These are phyloP conservation scores for Eimeria zaria DNA, from an alignment of 169 alveolate species.

Conservation along the genomic window DNA sequence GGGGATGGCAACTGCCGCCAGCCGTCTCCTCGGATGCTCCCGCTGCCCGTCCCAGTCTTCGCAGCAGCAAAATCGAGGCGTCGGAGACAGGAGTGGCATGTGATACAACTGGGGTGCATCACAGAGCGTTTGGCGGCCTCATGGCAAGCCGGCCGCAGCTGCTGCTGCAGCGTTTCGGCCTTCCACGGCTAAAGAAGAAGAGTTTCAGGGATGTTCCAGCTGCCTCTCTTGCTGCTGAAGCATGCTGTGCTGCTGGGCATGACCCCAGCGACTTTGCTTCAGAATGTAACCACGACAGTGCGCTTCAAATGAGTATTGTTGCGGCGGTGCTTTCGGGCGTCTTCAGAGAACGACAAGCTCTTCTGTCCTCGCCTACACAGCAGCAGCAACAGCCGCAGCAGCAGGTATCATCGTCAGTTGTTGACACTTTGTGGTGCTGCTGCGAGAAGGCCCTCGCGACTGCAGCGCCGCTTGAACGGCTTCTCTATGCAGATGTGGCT, in stretches of 20 bases:
- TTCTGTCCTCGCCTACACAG: not conserved
- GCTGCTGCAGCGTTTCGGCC: constrained; percentile 64
- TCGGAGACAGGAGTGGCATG: not conserved
- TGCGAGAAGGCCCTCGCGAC: constrained; percentile 65
- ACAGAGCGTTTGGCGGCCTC: not conserved
- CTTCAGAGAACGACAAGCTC: not conserved
- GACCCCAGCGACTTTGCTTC: not conserved
- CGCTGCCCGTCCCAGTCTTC: not conserved
- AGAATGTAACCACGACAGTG: not conserved
- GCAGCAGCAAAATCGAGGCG: not conserved
- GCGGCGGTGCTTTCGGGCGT: constrained; percentile 51
- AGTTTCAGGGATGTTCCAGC: not conserved
- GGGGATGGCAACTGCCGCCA: constrained; percentile 28
- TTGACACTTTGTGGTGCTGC: constrained; percentile 71
- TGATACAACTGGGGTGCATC: not conserved
- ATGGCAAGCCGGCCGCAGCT: constrained; percentile 47
- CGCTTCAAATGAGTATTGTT: not conserved
- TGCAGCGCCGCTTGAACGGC: constrained; percentile 56
- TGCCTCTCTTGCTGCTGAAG: not conserved
- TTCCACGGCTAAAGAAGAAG: constrained; percentile 41
- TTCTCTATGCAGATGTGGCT: constrained; percentile 49
- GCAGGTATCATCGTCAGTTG: constrained; percentile 13
- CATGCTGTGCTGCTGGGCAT: constrained; percentile 16
- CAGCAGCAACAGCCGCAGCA: constrained; percentile 59
- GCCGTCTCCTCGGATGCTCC: not conserved